phyloP scores from a whole-genome alignment of 1,284 basidiomycete species.

The Pterulicium gracile region DNA sequence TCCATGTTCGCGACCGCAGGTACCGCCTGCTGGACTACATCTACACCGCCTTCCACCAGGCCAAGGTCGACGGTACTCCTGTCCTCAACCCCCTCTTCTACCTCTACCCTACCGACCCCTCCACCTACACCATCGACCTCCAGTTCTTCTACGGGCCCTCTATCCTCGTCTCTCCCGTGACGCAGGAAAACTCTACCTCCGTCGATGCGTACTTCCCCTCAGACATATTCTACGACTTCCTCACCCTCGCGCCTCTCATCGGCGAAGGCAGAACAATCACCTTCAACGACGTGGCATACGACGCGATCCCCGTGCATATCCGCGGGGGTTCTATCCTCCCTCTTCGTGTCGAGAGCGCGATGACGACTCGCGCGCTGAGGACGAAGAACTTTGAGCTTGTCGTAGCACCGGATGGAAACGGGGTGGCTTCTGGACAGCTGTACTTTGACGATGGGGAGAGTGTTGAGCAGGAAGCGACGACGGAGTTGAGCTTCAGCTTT shows the following conservation, averaged over 20 bases:
- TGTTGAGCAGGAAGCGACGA: neutral
- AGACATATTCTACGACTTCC: slow-evolving; percentile 58
- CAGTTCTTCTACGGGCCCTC: slow-evolving; percentile 63
- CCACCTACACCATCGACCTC: slow-evolving; percentile 48
- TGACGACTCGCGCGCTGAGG: slow-evolving; percentile 48
- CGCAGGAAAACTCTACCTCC: slow-evolving; percentile 46
- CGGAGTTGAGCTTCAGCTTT: neutral
- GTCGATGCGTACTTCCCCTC: slow-evolving; percentile 53
- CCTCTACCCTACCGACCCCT: slow-evolving; percentile 49
- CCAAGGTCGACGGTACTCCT: slow-evolving; percentile 47
- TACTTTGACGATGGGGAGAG: slow-evolving; percentile 51
- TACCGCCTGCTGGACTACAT: slow-evolving; percentile 65
- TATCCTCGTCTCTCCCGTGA: slow-evolving; percentile 60
- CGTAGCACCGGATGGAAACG: slow-evolving; percentile 40
- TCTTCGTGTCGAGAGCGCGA: slow-evolving; percentile 37
- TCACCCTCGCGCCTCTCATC: slow-evolving; percentile 33
- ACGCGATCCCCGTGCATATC: slow-evolving; percentile 52
- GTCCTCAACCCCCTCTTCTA: slow-evolving; percentile 53
- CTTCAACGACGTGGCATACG: slow-evolving; percentile 39
- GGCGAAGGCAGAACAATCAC: slow-evolving; percentile 35
- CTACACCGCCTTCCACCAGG: slow-evolving; percentile 59
- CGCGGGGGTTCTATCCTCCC: slow-evolving; percentile 48
- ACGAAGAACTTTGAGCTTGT: slow-evolving; percentile 51
- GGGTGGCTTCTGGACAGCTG: slow-evolving; percentile 37
- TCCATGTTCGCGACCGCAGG: slow-evolving; percentile 21